Percentiles rank a stretch among this genome's conserved stretches.
Evolutionary conservation across 768 basidiomycete species (phyloP).

Genomic region (Mrakia gelida): DNA sequence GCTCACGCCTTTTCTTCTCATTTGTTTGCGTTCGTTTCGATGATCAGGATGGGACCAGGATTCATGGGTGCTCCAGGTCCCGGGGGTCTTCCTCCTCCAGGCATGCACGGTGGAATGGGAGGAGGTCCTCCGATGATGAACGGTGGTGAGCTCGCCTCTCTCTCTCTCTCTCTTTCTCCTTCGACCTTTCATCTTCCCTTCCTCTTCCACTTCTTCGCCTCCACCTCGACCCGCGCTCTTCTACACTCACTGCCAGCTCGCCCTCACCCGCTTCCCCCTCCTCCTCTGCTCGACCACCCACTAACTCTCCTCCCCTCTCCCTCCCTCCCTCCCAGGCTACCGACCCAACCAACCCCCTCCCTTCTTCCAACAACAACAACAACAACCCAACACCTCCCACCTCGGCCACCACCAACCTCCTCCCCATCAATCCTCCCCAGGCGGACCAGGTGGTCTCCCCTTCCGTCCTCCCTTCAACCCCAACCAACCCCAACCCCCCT

Average conservation of each 20-base stretch:
- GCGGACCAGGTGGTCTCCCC: not conserved
- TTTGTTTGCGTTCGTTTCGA: not conserved
- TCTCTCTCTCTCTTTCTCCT: no score
- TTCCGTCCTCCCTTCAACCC: not conserved
- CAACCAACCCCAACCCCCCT: not conserved
- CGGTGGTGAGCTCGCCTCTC: not conserved
- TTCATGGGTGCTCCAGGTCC: constrained; percentile 14
- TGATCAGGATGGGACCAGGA: constrained; percentile 5
- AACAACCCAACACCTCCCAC: not conserved
- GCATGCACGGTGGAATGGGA: not conserved
- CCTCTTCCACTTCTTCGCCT: not conserved
- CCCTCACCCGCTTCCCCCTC: not conserved
- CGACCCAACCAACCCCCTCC: not conserved
- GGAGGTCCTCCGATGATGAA: constrained; percentile 7
- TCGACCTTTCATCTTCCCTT: not conserved
- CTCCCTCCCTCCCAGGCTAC: not conserved
- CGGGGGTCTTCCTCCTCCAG: constrained; percentile 6
- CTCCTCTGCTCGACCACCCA: not conserved
- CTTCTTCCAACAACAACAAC: not conserved
- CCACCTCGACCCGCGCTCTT: no score
- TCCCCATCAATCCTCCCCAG: constrained; percentile 1
- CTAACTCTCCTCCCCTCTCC: no score
- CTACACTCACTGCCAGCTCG: no score
- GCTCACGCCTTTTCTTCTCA: no score
- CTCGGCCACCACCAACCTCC: not conserved